Evolutionary conservation across 1,139 yeast species (phyloP), one percentile per base, ranked within the genome.

Genomic region (Yamadazyma aaseri): DNA sequence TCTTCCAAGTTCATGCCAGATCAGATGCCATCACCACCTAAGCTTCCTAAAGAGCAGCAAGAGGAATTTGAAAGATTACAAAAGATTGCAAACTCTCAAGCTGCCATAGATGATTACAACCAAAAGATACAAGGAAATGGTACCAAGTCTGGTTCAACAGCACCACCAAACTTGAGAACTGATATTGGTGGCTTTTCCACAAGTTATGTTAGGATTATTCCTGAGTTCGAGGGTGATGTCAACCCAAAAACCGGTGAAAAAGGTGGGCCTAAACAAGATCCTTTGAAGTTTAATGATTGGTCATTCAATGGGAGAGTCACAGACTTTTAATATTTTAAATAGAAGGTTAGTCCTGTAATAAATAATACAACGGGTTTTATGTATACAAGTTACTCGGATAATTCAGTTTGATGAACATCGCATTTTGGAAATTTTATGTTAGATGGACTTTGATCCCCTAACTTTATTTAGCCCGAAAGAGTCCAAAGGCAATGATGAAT

Each of bases 191-290:
- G 74, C 7, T 74, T 81, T 46, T 82, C 86, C 18, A 82, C 90
- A 1, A 84, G 79, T 42, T 78, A 71, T 46, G 73, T 81, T 56
- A 79, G 82, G 57, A 83, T 89, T 4, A 81, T 87, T 36, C 96
- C 96, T 1, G 99, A 94, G 50, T 92, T 92, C 53, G 97, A 90
- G 59, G 99, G 99, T 1, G 92, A 90, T 41, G 79, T 74, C 22
- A 92, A 92, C 53, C 99, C 99, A 0, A 73, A 71, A 39, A 90
- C 97, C 1, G 98, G 98, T 2, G 99, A 94, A 60, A 70, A 82
- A 20, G 96, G 96, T 26, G 99, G 98, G 0, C 99, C 99, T n/a
- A 94, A 94, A 53, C 97, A 92, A 58, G 97, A 94, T 52, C 99
- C 99, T 1, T 69, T 87, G 47, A 79, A 81, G 49, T 95, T 87